phyloP scores from a whole-genome alignment of 371 early-diverging fungal species.

The Saksenaea oblongispora region DNA sequence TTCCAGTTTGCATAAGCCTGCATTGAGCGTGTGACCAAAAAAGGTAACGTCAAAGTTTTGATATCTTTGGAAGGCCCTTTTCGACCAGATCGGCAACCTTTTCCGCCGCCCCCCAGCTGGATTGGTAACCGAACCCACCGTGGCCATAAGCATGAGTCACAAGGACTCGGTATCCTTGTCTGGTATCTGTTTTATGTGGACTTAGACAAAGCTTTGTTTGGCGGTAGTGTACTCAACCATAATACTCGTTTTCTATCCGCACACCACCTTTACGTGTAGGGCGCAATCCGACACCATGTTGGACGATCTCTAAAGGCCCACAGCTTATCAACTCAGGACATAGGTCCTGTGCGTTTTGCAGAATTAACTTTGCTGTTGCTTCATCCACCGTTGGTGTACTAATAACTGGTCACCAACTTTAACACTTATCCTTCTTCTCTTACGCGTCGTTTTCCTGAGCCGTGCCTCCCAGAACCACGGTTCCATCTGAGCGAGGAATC shows the following conservation, averaged over 20 bases:
- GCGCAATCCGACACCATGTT: slow-evolving; percentile 68
- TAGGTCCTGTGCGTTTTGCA: slow-evolving; percentile 15
- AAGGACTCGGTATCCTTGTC: slow-evolving; percentile 33
- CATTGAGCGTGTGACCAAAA: no score
- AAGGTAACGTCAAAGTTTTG: slow-evolving; percentile 11
- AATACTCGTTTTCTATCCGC: slow-evolving; percentile 66
- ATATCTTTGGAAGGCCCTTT: slow-evolving; percentile 22
- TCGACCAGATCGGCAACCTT: slow-evolving; percentile 50
- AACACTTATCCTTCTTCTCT: slow-evolving; percentile 10
- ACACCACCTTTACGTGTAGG: slow-evolving; percentile 69
- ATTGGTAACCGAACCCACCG: slow-evolving; percentile 72
- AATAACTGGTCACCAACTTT: neutral
- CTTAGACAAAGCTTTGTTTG: neutral
- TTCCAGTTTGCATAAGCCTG: no score
- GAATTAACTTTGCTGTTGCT: slow-evolving; percentile 17
- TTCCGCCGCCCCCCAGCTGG: slow-evolving; percentile 75
- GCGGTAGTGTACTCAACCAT: slow-evolving; percentile 12
- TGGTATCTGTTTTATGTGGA: slow-evolving; percentile 12
- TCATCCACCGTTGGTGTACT: slow-evolving; percentile 34
- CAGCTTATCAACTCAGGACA: slow-evolving; percentile 35
- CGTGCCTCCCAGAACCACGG: slow-evolving; percentile 79
- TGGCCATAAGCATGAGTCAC: slow-evolving; percentile 83
- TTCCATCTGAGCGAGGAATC: slow-evolving; percentile 79
- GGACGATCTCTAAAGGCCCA: slow-evolving; percentile 52
- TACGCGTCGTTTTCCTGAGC: slow-evolving; percentile 64